Evolutionary conservation across 371 early-diverging fungal species (phyloP), one percentile per base, ranked within the genome.

Genomic region (Lichtheimia hyalospora): DNA sequence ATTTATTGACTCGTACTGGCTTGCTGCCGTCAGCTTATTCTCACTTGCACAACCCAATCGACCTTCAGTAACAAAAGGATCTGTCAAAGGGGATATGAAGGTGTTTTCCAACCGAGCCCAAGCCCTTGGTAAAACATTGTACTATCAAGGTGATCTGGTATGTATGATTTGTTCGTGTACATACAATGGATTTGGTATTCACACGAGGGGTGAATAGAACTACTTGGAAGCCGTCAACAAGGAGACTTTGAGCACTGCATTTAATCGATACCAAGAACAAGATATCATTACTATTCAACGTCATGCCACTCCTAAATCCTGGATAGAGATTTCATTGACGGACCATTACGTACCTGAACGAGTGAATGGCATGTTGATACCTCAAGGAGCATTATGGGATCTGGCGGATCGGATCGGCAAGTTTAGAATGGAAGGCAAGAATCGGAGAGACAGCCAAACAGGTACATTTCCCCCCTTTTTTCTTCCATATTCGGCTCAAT

Each of bases 1-100:
- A 14, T 95, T 92, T 66, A 78, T 95, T 40, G 95, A 95, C 66
- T 89, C 92, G 18, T 95, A 95, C 66, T 95, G 95, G 95, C 76
- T 89, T 18, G 87, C 87, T 16, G 83, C 85, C 7, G 78, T 88
- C 28, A 80, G 84, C 53, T 60, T 88, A 42, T 87, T 84, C 58
- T 74, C 87, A 3, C 66, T 90, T 50, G 73, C 84, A 6, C 85
- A 84, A 3, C 63, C 75, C 7, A 59, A 43, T 13, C 20, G 63
- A 34, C 28, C 65, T 6, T 44, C 40, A 12, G 43, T 67, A 42
- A 42, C 61, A 43, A 44, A 44, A 23, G 54, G 67, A 34, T 70
- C 77, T 60, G 65, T 67, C 41, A 92, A 92, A 90, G 75, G 91
- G 5, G 89, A 91, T 51, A 87, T 88, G 56, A 76, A 82, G 20